Percentiles rank a stretch among this genome's conserved stretches.
phyloP scores from a whole-genome alignment of 306 rosid genomes.

The Spatholobus suberectus region DNA sequence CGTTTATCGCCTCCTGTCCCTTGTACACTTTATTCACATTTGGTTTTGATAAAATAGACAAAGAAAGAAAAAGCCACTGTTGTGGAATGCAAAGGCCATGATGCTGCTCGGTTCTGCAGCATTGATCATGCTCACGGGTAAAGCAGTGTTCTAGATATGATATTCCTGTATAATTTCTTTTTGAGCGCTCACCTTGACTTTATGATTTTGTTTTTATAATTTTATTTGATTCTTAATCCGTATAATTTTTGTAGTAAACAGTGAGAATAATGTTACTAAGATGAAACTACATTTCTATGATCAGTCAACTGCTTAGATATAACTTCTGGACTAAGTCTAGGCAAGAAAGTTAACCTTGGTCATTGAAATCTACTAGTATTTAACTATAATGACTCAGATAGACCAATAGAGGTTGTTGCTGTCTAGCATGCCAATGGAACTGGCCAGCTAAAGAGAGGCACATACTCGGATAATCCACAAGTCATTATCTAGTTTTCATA shows the following conservation, averaged over 20 bases:
- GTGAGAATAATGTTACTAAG: background rate
- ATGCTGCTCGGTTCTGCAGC: constrained; percentile 79
- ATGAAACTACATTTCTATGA: constrained; percentile 6
- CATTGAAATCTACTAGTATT: constrained; percentile 20
- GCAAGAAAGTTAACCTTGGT: background rate
- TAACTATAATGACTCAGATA: background rate
- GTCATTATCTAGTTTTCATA: background rate
- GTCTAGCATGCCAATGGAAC: background rate
- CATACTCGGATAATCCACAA: background rate
- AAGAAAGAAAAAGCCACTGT: constrained; percentile 71
- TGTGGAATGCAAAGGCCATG: constrained; percentile 93
- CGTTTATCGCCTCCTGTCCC: constrained; percentile 16
- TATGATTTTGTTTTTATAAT: constrained; percentile 2
- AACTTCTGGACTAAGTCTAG: too few relatives aligned
- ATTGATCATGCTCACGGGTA: constrained; percentile 94
- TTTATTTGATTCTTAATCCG: background rate
- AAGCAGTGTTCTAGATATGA: constrained; percentile 28
- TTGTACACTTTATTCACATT: constrained; percentile 29
- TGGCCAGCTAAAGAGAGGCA: background rate
- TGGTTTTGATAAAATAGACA: constrained; percentile 53
- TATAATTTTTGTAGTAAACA: constrained; percentile 7
- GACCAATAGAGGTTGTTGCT: background rate
- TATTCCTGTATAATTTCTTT: constrained; percentile 20
- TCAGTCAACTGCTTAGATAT: background rate
- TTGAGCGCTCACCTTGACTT: background rate